Percentiles rank a stretch among this genome's conserved stretches.
These are phyloP conservation scores for Elongisporangium undulatum DNA, from an alignment of 352 stramenopile species.

Conservation along the genomic window DNA sequence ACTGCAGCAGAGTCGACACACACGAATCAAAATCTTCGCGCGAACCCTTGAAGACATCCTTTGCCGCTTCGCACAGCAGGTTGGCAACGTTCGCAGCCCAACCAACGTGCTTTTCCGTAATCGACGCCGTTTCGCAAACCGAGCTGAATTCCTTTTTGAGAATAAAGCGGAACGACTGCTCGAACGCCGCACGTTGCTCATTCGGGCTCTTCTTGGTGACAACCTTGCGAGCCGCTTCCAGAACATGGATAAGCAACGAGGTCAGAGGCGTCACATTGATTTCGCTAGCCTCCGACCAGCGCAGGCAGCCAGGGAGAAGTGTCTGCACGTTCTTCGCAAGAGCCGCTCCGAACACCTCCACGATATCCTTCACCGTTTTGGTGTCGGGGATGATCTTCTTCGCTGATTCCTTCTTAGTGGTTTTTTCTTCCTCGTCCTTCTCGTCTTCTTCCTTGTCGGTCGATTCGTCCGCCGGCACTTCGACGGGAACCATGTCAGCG, in stretches of 20 bases:
- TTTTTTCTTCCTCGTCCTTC: background rate
- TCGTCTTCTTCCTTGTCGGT: background rate
- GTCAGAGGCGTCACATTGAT: slow-evolving; percentile 42
- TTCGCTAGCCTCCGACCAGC: slow-evolving; percentile 52
- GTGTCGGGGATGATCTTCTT: background rate
- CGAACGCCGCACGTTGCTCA: slow-evolving; percentile 32
- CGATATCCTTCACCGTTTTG: slow-evolving; percentile 20
- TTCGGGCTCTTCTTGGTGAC: slow-evolving; percentile 27
- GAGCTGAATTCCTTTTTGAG: slow-evolving; percentile 64
- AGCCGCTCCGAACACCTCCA: slow-evolving; percentile 32
- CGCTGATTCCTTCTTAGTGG: background rate
- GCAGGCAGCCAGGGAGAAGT: slow-evolving; percentile 54
- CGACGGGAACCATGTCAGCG: slow-evolving; percentile 1
- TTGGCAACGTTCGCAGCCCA: slow-evolving; percentile 37
- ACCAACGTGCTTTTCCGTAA: slow-evolving; percentile 12
- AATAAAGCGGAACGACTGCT: slow-evolving; percentile 49
- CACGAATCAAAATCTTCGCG: slow-evolving; percentile 62
- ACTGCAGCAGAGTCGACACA: slow-evolving; percentile 58
- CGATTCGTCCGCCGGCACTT: background rate
- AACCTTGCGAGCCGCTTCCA: slow-evolving; percentile 35
- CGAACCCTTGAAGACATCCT: slow-evolving; percentile 31
- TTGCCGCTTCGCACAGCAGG: slow-evolving; percentile 35
- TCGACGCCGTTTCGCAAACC: slow-evolving; percentile 20
- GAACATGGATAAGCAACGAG: slow-evolving; percentile 52
- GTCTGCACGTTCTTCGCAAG: slow-evolving; percentile 30